A percentile compares a stretch with the other conserved stretches of the same genome.
Evolutionary conservation across 2,329 filamentous ascomycete genomes (phyloP).

Genomic region (Xenoacremonium recifei): DNA sequence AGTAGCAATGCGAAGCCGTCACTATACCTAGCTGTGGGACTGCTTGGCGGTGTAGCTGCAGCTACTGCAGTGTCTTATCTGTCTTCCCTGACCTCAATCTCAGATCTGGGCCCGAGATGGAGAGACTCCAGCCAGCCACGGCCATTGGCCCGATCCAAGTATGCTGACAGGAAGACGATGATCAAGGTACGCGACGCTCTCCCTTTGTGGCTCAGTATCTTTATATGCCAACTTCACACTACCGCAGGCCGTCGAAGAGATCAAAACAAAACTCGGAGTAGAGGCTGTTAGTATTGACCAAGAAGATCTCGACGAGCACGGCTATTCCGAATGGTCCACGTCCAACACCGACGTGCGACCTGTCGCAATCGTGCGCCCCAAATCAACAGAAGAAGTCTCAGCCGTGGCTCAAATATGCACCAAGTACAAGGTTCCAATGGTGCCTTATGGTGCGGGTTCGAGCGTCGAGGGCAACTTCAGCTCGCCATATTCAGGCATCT

Average conservation of each 20-base stretch:
- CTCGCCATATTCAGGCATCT: constrained; percentile 64
- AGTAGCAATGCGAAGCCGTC: too few relatives aligned
- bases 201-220: background rate
- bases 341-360: constrained; percentile 64
- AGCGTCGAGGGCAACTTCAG: constrained; percentile 72
- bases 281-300: constrained; percentile 63
- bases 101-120: constrained; percentile 11
- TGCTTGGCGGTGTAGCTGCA: constrained; percentile 1
- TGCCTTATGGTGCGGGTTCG: constrained; percentile 72
- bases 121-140: background rate
- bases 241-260: background rate
- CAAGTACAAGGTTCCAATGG: constrained; percentile 66
- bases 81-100: background rate
- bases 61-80: background rate
- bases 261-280: constrained; percentile 36
- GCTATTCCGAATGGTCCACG: constrained; percentile 69
- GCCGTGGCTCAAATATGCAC: constrained; percentile 61
- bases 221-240: background rate
- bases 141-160: constrained; percentile 3
- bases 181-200: constrained; percentile 10
- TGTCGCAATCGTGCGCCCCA: constrained; percentile 64
- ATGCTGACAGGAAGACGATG: constrained; percentile 23
- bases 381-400: constrained; percentile 62
- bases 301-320: constrained; percentile 62
- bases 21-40: too few relatives aligned